Evolutionary conservation across 2,329 filamentous ascomycete genomes (phyloP), one percentile per base, ranked within the genome.

Genomic region (Daldinia sp.): DNA sequence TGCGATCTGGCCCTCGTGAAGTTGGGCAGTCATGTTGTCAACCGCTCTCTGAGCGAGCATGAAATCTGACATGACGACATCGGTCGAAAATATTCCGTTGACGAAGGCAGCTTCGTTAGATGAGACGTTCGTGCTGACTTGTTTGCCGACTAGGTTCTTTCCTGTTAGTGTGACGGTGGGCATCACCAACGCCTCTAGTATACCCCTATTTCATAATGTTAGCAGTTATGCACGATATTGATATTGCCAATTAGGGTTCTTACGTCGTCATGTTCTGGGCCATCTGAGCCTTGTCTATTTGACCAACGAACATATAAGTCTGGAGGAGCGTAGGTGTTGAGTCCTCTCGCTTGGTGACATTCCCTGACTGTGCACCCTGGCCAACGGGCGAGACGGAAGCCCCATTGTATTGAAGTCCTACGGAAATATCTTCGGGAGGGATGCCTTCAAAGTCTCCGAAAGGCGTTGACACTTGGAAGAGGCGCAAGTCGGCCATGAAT

Each of bases 401-500:
- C 32, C 85, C 85, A 49, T 71, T 76, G 70, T 87, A 89, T 51
- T 76, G 76, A 25, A 89, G 76, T 13, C 79, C 79, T 55, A 89
- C 86, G 66, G 82, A 76, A 59, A 89, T 82, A 57, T 85, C 80
- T 47, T 82, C 72, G 0, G 80, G 78, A 1, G 81, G 68, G 32
- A 90, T 82, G 9, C 80, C 81, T 8, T 78, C 74, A 66, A 88
- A 90, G 3, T 73, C 75, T 29, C 80, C 86, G 3, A 78, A 82
- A 0, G 90, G 82, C 0, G 83, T 77, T 4, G 87, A 87, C 47
- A 94, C 78, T 75, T 89, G 87, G 78, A 88, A 95, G 62, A 95
- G 80, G 55, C 91, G 84, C 51, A 95, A 77, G 74, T 95, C 92
- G 27, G 91, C 91, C 76, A 91, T 85, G 74, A 95, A 95, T 13